Evolutionary conservation across 2,329 filamentous ascomycete species (phyloP).

Genomic region (Aureobasidium zeae): DNA sequence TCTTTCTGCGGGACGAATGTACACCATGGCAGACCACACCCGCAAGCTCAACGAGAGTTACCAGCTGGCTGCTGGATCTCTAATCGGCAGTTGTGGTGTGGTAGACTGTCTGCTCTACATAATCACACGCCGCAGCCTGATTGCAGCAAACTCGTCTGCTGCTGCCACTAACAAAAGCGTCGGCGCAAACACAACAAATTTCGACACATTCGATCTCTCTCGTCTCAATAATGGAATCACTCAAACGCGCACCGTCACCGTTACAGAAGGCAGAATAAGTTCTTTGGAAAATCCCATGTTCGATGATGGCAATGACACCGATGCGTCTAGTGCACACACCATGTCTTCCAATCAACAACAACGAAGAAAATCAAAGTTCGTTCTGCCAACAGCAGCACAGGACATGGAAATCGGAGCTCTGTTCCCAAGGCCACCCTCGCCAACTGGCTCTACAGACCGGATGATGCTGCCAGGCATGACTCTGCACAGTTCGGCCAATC

Average conservation of each 20-base stretch:
- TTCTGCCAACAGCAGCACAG: neutral
- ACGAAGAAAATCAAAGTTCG: neutral
- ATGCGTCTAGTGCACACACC: too few relatives aligned
- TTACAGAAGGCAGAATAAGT: slow-evolving; percentile 14
- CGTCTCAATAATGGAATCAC: slow-evolving; percentile 22
- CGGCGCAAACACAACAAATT: neutral
- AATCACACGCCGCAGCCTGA: slow-evolving; percentile 46
- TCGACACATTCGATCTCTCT: slow-evolving; percentile 9
- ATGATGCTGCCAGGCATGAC: slow-evolving; percentile 2
- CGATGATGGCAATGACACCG: slow-evolving; percentile 5
- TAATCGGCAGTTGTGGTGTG: slow-evolving; percentile 51
- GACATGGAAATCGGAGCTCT: neutral
- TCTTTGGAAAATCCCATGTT: neutral
- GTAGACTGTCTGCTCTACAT: slow-evolving; percentile 52
- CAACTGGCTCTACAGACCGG: neutral
- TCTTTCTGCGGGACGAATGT: slow-evolving; percentile 54
- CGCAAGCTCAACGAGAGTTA: slow-evolving; percentile 28
- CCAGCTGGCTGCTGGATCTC: slow-evolving; percentile 44
- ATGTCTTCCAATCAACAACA: neutral
- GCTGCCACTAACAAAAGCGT: neutral
- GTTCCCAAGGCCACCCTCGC: neutral
- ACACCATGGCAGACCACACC: slow-evolving; percentile 47
- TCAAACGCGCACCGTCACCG: slow-evolving; percentile 24
- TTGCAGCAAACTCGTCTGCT: slow-evolving; percentile 26
- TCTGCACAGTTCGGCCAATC: neutral